Conservation (phyloP, 192 early-diverging fungal genomes). For the Backusella sp. region DNA sequence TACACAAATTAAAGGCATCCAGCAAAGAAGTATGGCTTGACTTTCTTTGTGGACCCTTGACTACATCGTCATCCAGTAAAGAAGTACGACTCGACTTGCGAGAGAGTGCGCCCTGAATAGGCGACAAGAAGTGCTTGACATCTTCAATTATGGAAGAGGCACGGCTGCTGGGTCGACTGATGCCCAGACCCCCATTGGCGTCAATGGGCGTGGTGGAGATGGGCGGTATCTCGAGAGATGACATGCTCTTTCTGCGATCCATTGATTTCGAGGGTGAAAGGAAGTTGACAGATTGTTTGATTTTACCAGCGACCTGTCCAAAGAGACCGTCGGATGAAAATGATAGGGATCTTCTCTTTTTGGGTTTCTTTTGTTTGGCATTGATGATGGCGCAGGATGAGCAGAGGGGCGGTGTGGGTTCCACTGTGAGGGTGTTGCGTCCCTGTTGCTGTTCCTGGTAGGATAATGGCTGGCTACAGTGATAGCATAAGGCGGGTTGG, state of each 20-base stretch:
- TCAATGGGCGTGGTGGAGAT: neutral
- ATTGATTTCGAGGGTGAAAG: neutral
- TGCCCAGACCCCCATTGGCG: neutral
- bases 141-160: conserved; percentile 15
- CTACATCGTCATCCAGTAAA: neutral
- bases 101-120: neutral
- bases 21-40: conserved; percentile 4
- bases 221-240: neutral
- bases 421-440: neutral
- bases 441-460: neutral
- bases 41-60: neutral
- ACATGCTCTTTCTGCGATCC: conserved; percentile 8
- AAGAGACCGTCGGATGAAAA: neutral
- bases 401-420: neutral
- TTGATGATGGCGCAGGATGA: neutral
- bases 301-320: neutral
- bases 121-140: neutral
- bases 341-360: neutral
- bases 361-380: neutral
- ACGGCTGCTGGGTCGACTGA: neutral
- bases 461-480: neutral
- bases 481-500: neutral
- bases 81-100: conserved; percentile 3
- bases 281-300: neutral
- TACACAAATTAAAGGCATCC: conserved; percentile 10